Percentiles rank a stretch among this genome's conserved stretches.
These are phyloP conservation scores for Penicillium subrubescens DNA, from an alignment of 495 filamentous ascomycete species.

Conservation along the genomic window DNA sequence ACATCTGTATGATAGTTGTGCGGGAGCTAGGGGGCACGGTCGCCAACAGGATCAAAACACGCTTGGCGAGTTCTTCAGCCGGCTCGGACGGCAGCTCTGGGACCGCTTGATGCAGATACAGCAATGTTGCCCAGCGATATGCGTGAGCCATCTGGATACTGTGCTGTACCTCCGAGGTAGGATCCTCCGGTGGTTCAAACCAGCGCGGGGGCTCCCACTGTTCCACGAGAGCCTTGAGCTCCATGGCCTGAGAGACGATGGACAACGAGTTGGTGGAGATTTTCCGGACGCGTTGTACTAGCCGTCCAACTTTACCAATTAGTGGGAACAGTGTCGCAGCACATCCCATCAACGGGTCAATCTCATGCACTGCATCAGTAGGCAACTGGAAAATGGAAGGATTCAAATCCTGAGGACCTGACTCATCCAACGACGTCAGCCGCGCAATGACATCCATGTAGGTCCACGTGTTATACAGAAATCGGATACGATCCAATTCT, in stretches of 20 bases:
- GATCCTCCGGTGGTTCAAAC: constrained; percentile 68
- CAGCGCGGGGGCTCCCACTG: constrained; percentile 61
- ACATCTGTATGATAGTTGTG: constrained; percentile 75
- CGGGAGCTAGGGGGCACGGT: constrained; percentile 65
- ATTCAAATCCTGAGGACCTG: constrained; percentile 58
- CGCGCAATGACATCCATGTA: constrained; percentile 84
- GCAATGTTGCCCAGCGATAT: constrained; percentile 73
- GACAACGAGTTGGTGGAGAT: constrained; percentile 58
- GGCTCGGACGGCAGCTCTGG: constrained; percentile 68
- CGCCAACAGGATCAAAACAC: constrained; percentile 61
- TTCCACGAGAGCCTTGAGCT: constrained; percentile 64
- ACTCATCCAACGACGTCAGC: constrained; percentile 66
- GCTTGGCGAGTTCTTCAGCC: constrained; percentile 61
- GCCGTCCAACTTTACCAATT: constrained; percentile 68
- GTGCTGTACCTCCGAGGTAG: constrained; percentile 64
- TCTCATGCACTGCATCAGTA: constrained; percentile 50
- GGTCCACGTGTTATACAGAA: constrained; percentile 77
- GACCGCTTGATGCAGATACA: constrained; percentile 78
- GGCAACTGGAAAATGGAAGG: constrained; percentile 42
- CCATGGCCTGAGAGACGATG: constrained; percentile 65
- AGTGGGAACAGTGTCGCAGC: constrained; percentile 73
- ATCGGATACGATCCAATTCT: constrained; percentile 61
- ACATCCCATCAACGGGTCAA: constrained; percentile 79
- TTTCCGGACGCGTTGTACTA: constrained; percentile 65
- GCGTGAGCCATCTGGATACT: constrained; percentile 73